A percentile compares a stretch with the other conserved stretches of the same genome.
phyloP scores from a whole-genome alignment of 305 asterid species.

The Fraxinus angustifolia region DNA sequence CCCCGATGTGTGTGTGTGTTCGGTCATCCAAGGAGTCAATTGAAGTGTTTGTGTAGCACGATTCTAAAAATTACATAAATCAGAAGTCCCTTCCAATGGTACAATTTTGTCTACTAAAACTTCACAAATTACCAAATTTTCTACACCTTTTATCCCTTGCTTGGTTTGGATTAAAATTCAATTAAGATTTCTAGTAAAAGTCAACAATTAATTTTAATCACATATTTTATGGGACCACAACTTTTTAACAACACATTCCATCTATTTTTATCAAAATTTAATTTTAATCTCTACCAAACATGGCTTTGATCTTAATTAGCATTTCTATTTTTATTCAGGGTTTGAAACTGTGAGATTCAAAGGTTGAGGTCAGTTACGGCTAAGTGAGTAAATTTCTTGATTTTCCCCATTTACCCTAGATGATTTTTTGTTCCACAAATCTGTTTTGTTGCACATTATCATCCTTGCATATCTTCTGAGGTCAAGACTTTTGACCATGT shows the following conservation, averaged over 20 bases:
- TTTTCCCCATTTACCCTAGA: background rate
- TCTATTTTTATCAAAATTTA: no score
- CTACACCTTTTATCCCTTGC: constrained; percentile 8
- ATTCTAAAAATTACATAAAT: background rate
- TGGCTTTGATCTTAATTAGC: background rate
- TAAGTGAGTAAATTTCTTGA: constrained; percentile 37
- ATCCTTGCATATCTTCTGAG: background rate
- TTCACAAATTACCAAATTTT: constrained; percentile 21
- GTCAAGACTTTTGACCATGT: background rate
- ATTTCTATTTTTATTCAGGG: background rate
- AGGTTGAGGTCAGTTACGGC: constrained; percentile 35
- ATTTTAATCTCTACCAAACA: no score
- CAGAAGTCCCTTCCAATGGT: constrained; percentile 39
- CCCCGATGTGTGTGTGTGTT: no score
- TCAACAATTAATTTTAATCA: no score
- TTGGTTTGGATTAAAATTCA: no score
- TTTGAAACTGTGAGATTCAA: background rate
- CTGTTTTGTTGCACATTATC: background rate
- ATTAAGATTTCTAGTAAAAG: no score
- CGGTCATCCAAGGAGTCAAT: no score
- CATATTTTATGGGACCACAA: no score
- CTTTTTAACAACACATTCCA: no score
- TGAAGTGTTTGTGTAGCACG: no score
- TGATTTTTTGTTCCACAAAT: background rate
- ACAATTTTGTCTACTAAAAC: constrained; percentile 53